Evolutionary conservation across 352 stramenopile genomes (phyloP), one percentile per base, ranked within the genome.

Genomic region (Phytophthora lateralis): DNA sequence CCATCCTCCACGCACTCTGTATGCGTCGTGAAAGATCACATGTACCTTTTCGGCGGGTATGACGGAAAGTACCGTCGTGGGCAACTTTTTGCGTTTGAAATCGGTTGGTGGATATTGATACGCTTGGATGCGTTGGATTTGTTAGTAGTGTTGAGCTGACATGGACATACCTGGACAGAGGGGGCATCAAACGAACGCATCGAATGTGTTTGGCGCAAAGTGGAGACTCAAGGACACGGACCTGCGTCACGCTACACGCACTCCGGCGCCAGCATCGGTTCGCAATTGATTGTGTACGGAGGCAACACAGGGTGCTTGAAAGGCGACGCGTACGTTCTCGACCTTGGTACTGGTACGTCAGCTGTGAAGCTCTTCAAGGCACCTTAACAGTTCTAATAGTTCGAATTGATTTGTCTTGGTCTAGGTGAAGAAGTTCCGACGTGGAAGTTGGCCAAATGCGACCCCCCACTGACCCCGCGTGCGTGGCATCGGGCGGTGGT

Each of bases 31-130:
- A 63, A 62, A 39, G 57, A 69, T 41, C 69, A 59, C n/a, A 88
- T 88, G 78, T 82, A 80, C 53, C 76, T 85, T 39, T 88, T 82
- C 52, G 78, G 73, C 20, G 78, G 78, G n/a, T 88, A 88, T 45
- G 74, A 88, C 38, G 78, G 78, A 42, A 85, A 84, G 63, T 74
- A 71, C 21, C 76, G 78, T 38, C 76, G 73, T 41, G 69, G 78
- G 17, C 62, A 82, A 34, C 41, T 88, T 44, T 73, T 84, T 59
- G 62, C 69, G 29, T 73, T 88, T 48, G 51, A 66, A 41, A 76
- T 88, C 17, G 66, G 71, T 80, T 68, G 17, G 65, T 39, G 32
- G 11, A 12, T 9, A 42, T 42, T 10, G 1, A 41, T 29, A 4
- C 44, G 11, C 12, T 18, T 59, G 17, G 21, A 15, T 49, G 20